Evolutionary conservation across 495 filamentous ascomycete species (phyloP).

Genomic region (Aspergillus sparsus): DNA sequence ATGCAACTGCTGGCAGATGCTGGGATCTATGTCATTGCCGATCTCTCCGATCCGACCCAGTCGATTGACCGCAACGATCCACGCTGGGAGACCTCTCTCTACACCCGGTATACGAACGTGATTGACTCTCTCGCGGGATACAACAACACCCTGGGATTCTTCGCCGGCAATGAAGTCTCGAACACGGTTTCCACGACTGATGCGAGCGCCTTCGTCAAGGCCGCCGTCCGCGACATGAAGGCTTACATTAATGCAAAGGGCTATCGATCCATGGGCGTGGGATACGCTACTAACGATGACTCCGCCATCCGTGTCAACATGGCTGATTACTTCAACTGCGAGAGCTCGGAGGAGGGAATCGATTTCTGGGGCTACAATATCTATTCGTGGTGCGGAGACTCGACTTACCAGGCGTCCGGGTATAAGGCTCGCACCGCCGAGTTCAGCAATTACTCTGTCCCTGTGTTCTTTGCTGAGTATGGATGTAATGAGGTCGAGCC

Average conservation of each 20-base stretch:
- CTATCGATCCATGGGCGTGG: conserved; percentile 80
- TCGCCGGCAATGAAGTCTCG: conserved; percentile 95
- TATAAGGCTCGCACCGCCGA: conserved; percentile 78
- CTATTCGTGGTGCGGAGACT: conserved; percentile 95
- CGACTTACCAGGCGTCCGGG: conserved; percentile 68
- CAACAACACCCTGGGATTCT: conserved; percentile 90
- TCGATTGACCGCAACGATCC: conserved; percentile 86
- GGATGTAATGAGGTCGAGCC: conserved; percentile 82
- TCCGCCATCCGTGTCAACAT: conserved; percentile 72
- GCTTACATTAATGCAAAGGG: conserved; percentile 78
- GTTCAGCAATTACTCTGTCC: conserved; percentile 84
- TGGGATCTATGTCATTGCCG: conserved; percentile 92
- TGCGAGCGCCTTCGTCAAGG: conserved; percentile 92
- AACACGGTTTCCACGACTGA: conserved; percentile 79
- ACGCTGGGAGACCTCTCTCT: conserved; percentile 73
- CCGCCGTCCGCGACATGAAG: conserved; percentile 93
- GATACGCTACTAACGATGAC: conserved; percentile 94
- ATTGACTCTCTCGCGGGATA: conserved; percentile 78
- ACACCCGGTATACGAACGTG: conserved; percentile 76
- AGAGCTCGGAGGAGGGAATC: conserved; percentile 60
- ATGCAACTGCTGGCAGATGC: conserved; percentile 81
- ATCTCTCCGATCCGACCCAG: conserved; percentile 73
- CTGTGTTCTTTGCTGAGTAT: conserved; percentile 97
- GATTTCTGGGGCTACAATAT: conserved; percentile 99
- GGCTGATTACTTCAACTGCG: conserved; percentile 93